These are phyloP conservation scores for Paraconiothyrium sp. DNA, from an alignment of 2,329 filamentous ascomycete genomes.

Conservation along the genomic window DNA sequence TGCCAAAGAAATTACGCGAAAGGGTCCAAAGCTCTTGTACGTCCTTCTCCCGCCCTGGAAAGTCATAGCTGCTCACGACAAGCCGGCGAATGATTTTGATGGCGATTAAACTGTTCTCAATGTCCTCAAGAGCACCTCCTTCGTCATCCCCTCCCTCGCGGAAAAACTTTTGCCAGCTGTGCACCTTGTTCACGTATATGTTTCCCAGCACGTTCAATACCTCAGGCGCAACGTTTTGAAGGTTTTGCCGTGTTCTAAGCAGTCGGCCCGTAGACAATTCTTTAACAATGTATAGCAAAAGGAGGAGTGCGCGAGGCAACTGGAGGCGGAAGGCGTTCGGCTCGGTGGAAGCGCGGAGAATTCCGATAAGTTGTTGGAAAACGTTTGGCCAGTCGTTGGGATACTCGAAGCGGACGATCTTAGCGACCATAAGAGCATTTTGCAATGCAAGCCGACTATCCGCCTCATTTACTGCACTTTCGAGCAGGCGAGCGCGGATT, in stretches of 20 bases:
- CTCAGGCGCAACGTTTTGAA: constrained; percentile 83
- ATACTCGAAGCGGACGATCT: constrained; percentile 89
- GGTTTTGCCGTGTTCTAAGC: constrained; percentile 74
- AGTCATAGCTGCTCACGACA: constrained; percentile 82
- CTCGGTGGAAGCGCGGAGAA: constrained; percentile 67
- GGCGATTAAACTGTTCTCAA: constrained; percentile 79
- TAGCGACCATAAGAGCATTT: constrained; percentile 87
- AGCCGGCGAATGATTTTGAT: constrained; percentile 84
- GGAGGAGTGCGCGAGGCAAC: constrained; percentile 76
- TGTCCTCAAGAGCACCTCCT: constrained; percentile 66
- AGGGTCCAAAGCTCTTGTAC: constrained; percentile 83
- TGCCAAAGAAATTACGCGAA: constrained; percentile 77
- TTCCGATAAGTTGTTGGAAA: constrained; percentile 55
- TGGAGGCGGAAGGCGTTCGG: constrained; percentile 68
- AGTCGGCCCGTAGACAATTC: constrained; percentile 85
- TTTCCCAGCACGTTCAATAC: constrained; percentile 81
- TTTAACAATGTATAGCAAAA: constrained; percentile 87
- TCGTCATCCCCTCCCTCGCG: constrained; percentile 67
- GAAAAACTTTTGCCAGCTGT: constrained; percentile 72
- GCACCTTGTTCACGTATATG: constrained; percentile 79
- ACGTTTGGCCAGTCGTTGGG: constrained; percentile 75
- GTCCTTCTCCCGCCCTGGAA: constrained; percentile 79
- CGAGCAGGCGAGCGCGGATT: constrained; percentile 79
- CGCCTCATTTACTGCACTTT: constrained; percentile 79
- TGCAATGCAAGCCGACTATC: constrained; percentile 81